These are phyloP conservation scores for Aspergillus felis DNA, from an alignment of 2,329 filamentous ascomycete genomes.

Conservation along the genomic window DNA sequence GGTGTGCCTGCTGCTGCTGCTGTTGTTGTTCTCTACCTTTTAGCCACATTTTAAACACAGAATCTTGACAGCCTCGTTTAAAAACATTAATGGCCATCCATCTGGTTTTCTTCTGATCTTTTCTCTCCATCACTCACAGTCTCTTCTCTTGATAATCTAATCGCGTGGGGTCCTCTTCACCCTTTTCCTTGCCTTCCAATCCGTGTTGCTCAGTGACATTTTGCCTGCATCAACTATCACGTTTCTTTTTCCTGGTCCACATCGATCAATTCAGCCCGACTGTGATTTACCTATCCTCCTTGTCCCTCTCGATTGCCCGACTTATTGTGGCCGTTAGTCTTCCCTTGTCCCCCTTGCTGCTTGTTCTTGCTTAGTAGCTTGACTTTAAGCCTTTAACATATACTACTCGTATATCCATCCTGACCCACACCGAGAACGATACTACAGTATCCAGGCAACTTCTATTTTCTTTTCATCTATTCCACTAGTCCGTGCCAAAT, in stretches of 20 bases:
- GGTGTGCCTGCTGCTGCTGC: too few relatives aligned
- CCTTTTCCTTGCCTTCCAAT: not conserved
- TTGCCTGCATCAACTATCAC: not conserved
- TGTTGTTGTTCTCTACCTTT: too few relatives aligned
- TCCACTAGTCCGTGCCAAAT: not conserved
- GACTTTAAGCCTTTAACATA: not conserved
- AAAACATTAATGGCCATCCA: not conserved
- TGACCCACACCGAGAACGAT: not conserved
- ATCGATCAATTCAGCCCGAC: not conserved
- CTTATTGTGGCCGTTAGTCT: not conserved
- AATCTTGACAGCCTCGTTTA: not conserved
- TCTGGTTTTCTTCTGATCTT: not conserved
- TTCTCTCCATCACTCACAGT: not conserved
- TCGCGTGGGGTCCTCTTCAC: not conserved
- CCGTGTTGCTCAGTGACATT: not conserved
- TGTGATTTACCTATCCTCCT: not conserved
- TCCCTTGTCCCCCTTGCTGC: not conserved
- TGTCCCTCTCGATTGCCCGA: not conserved
- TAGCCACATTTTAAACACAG: not conserved
- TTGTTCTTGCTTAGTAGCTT: not conserved
- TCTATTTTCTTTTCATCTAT: not conserved
- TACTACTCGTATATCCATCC: not conserved
- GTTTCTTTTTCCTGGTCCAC: not conserved
- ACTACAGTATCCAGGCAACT: not conserved
- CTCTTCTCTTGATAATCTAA: not conserved